Conservation (phyloP, 1,284 basidiomycete species). For the Rhodotorula sp. region DNA sequence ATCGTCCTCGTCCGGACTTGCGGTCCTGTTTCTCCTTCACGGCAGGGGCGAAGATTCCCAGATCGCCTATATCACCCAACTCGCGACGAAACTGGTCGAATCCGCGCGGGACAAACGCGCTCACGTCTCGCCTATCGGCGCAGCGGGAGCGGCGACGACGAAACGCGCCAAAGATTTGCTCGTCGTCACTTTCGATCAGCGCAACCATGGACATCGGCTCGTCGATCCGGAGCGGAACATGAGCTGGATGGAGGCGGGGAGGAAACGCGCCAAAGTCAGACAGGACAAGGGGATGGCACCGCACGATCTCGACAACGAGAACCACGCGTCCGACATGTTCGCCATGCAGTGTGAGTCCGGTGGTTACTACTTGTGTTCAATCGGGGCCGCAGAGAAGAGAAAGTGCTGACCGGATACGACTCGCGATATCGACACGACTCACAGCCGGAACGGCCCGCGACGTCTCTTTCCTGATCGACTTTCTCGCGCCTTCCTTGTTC, state of each 20-base stretch:
- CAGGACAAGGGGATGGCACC: slow-evolving; percentile 39
- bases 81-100: slow-evolving; percentile 3
- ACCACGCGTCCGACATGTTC: slow-evolving; percentile 47
- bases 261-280: slow-evolving; percentile 45
- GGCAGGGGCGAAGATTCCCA: slow-evolving; percentile 19
- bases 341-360: slow-evolving; percentile 44
- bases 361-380: not conserved
- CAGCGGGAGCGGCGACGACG: not conserved
- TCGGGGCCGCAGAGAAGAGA: too few species aligned
- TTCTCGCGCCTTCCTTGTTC: slow-evolving; percentile 73
- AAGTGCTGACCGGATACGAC: not conserved
- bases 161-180: slow-evolving; percentile 43
- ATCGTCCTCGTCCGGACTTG: slow-evolving; percentile 1
- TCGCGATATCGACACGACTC: not conserved
- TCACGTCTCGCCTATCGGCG: not conserved
- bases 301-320: slow-evolving; percentile 40
- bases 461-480: slow-evolving; percentile 75
- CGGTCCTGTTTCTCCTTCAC: slow-evolving; percentile 36
- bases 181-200: slow-evolving; percentile 49
- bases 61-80: not conserved
- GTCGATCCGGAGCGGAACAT: slow-evolving; percentile 46
- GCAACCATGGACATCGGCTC: slow-evolving; percentile 49
- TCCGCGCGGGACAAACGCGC: not conserved
- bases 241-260: slow-evolving; percentile 48
- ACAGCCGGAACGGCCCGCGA: slow-evolving; percentile 67